A percentile compares a stretch with the other conserved stretches of the same genome.
Evolutionary conservation across 2,329 filamentous ascomycete genomes (phyloP).

Genomic region (Cryphonectria radicalis): DNA sequence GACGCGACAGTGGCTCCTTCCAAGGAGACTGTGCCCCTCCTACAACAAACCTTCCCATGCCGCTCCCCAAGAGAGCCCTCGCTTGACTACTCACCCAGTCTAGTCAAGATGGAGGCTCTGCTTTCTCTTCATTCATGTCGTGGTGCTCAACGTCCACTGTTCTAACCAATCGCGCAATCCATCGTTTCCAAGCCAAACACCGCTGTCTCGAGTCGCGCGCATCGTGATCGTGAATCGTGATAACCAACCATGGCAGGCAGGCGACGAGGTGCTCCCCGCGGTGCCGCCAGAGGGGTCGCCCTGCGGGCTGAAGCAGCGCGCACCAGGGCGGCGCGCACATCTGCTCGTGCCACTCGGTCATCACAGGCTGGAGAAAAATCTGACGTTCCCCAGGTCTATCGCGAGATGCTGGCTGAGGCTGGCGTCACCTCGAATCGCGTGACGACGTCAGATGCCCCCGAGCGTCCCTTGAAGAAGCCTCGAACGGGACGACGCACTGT

Average conservation of each 20-base stretch:
- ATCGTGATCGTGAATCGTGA: neutral
- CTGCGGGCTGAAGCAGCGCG: slow-evolving; percentile 24
- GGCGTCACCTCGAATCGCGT: slow-evolving; percentile 41
- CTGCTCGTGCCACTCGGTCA: slow-evolving; percentile 34
- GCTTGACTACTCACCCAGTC: neutral
- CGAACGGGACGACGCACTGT: slow-evolving; percentile 40
- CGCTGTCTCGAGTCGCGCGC: neutral
- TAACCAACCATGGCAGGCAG: slow-evolving; percentile 24
- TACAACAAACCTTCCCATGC: neutral
- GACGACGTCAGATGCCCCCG: slow-evolving; percentile 36
- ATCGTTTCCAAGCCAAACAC: no score
- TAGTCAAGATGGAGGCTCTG: slow-evolving; percentile 6
- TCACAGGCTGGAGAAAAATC: slow-evolving; percentile 32
- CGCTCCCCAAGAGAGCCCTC: neutral
- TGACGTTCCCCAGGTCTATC: slow-evolving; percentile 47
- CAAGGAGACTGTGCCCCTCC: neutral
- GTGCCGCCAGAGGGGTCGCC: slow-evolving; percentile 17
- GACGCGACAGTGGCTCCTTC: neutral
- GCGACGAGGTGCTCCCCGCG: slow-evolving; percentile 15
- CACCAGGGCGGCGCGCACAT: slow-evolving; percentile 19
- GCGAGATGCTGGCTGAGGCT: slow-evolving; percentile 55
- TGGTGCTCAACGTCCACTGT: neutral
- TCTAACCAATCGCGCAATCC: neutral
- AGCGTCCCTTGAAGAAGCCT: slow-evolving; percentile 49
- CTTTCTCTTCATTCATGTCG: neutral